A percentile compares a stretch with the other conserved stretches of the same genome.
Evolutionary conservation across 2,329 filamentous ascomycete genomes (phyloP).

Genomic region (Acrocalymma vagum): DNA sequence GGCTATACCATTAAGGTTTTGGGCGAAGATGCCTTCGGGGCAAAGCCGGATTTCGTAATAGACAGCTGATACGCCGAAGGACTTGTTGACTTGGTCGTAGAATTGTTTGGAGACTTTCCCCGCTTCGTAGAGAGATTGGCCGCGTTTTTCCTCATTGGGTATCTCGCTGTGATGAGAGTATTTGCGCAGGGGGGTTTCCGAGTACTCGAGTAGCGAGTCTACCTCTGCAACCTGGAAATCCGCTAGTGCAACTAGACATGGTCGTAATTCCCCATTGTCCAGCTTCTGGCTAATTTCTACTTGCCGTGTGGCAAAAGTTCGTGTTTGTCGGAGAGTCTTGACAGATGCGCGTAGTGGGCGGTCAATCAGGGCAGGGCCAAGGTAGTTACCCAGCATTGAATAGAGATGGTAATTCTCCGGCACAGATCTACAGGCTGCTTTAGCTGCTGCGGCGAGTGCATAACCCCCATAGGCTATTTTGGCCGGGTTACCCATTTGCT

Average conservation of each 20-base stretch:
- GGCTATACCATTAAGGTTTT: conserved; percentile 54
- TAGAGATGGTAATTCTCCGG: conserved; percentile 53
- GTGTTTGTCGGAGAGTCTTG: conserved; percentile 52
- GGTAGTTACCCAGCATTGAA: conserved; percentile 57
- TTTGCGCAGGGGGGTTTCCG: conserved; percentile 39
- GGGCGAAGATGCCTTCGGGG: conserved; percentile 52
- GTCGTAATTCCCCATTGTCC: conserved; percentile 45
- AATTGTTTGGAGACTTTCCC: conserved; percentile 26
- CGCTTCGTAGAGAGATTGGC: conserved; percentile 4
- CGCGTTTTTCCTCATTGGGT: conserved; percentile 8
- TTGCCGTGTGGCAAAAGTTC: conserved; percentile 58
- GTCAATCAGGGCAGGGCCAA: conserved; percentile 55
- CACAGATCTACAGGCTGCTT: conserved; percentile 53
- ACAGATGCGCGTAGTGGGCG: conserved; percentile 50
- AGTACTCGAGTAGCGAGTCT: conserved; percentile 47
- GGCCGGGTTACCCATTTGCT: conserved; percentile 43
- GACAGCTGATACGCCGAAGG: conserved; percentile 38
- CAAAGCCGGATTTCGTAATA: conserved; percentile 50
- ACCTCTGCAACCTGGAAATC: conserved; percentile 59
- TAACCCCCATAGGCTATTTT: conserved; percentile 58
- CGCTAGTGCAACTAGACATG: conserved; percentile 54
- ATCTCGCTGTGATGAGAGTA: conserved; percentile 37
- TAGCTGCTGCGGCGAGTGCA: conserved; percentile 51
- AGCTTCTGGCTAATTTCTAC: conserved; percentile 56
- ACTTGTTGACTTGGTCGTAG: conserved; percentile 23